Conservation (phyloP, 2,329 filamentous ascomycete species). For the Xylaria sp. region DNA sequence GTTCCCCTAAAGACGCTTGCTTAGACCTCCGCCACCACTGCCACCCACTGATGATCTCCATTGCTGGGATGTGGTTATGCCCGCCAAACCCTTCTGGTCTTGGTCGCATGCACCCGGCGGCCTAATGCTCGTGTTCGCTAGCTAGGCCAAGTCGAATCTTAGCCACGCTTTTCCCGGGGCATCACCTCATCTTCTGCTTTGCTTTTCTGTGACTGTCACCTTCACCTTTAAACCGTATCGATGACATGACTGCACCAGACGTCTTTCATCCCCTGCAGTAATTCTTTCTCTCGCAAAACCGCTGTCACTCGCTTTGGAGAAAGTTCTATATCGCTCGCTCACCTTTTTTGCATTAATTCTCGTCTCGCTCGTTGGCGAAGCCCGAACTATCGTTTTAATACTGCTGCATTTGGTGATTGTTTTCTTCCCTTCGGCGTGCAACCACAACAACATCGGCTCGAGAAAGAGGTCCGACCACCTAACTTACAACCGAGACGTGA, state of each 20-base stretch:
- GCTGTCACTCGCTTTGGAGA: conserved; percentile 47
- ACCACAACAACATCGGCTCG: conserved; percentile 35
- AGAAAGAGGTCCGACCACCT: conserved; percentile 22
- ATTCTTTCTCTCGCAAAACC: conserved; percentile 32
- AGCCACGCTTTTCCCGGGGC: conserved; percentile 35
- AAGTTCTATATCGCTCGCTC: conserved; percentile 44
- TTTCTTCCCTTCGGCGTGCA: conserved; percentile 39
- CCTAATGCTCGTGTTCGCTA: conserved; percentile 41
- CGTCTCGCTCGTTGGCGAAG: conserved; percentile 38
- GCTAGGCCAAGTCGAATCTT: conserved; percentile 37
- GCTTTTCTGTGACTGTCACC: conserved; percentile 35
- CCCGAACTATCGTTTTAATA: conserved; percentile 39
- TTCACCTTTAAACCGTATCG: conserved; percentile 28
- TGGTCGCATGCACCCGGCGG: conserved; percentile 31
- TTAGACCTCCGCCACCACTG: conserved; percentile 28
- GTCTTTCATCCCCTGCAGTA: conserved; percentile 24
- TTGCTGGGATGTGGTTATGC: conserved; percentile 28
- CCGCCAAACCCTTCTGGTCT: conserved; percentile 39
- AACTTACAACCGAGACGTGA: conserved; percentile 19
- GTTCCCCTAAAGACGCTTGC: not conserved
- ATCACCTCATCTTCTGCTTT: conserved; percentile 33
- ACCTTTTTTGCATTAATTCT: conserved; percentile 34
- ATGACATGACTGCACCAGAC: conserved; percentile 38
- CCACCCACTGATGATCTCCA: conserved; percentile 32
- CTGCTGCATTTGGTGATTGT: conserved; percentile 39